phyloP scores from a whole-genome alignment of 345 rosid genomes.

The Rubroshorea leprosula region DNA sequence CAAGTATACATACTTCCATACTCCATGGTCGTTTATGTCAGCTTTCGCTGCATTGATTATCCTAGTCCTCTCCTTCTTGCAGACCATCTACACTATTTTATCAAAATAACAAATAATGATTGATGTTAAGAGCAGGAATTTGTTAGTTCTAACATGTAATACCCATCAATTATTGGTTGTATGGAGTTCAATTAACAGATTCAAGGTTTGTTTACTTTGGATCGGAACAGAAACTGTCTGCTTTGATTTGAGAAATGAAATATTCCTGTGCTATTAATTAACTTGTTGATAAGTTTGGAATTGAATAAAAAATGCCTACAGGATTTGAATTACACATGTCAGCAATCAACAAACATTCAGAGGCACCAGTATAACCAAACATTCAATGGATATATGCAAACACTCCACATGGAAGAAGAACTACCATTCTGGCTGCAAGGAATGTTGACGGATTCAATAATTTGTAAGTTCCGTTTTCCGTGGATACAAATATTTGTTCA shows the following conservation, averaged over 20 bases:
- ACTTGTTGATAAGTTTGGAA: too few species aligned
- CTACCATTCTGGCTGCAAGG: background rate
- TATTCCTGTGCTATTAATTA: too few species aligned
- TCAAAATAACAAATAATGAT: background rate
- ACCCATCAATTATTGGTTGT: too few species aligned
- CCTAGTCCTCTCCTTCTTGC: constrained; percentile 4
- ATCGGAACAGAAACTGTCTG: too few species aligned
- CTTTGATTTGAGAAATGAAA: too few species aligned
- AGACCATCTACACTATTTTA: constrained; percentile 5
- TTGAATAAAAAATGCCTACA: too few species aligned
- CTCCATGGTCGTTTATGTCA: constrained; percentile 47
- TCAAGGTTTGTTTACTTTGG: too few species aligned
- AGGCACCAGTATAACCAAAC: background rate
- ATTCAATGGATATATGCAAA: background rate
- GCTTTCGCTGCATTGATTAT: constrained; percentile 11
- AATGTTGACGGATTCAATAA: background rate
- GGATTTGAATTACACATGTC: too few species aligned
- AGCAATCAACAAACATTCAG: background rate
- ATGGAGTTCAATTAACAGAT: too few species aligned
- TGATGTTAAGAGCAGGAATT: too few species aligned
- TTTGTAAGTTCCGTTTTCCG: too few species aligned
- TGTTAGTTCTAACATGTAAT: too few species aligned
- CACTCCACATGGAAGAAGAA: background rate
- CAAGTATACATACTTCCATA: constrained; percentile 42
- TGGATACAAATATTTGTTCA: background rate